Percentiles rank a stretch among this genome's conserved stretches.
Evolutionary conservation across 2,329 filamentous ascomycete genomes (phyloP).

Genomic region (Ceratocystiopsis minuta): DNA sequence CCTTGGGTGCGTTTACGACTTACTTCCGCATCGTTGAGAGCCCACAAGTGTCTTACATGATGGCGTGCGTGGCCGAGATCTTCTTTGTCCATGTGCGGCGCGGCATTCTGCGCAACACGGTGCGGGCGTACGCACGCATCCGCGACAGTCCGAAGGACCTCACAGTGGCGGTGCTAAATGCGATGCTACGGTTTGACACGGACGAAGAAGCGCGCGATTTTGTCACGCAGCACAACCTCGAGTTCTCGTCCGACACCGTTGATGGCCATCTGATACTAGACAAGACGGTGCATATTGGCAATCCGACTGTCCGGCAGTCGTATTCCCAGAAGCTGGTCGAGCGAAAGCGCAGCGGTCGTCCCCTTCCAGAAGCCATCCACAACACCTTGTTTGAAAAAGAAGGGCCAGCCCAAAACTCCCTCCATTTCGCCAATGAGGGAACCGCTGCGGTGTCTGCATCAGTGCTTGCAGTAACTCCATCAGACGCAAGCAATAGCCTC

Average conservation of each 20-base stretch:
- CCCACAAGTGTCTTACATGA: conserved; percentile 43
- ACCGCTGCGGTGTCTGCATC: too few relatives aligned
- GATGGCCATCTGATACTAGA: conserved; percentile 25
- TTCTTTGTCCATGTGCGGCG: conserved; percentile 45
- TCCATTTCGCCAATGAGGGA: too few relatives aligned
- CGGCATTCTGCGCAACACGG: conserved; percentile 36
- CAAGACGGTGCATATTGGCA: conserved; percentile 24
- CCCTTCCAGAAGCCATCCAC: conserved; percentile 38
- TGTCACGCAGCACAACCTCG: conserved; percentile 37
- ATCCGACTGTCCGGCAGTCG: conserved; percentile 31
- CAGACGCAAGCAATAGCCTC: too few relatives aligned
- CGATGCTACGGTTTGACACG: conserved; percentile 47
- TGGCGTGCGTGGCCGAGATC: conserved; percentile 53
- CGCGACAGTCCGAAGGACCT: conserved; percentile 41
- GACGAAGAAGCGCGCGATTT: conserved; percentile 48
- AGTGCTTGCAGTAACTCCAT: too few relatives aligned
- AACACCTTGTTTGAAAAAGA: conserved; percentile 29
- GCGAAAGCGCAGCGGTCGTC: conserved; percentile 33
- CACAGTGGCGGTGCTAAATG: conserved; percentile 36
- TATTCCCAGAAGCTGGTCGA: conserved; percentile 41
- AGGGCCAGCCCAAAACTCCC: too few relatives aligned
- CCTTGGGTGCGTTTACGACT: conserved; percentile 30
- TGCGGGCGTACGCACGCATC: conserved; percentile 35
- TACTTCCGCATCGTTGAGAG: conserved; percentile 44
- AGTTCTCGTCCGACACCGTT: conserved; percentile 26